Base-by-base conservation (phyloP, 108 stramenopile genomes). In the Cyclotella choctawhatcheeana region DNA sequence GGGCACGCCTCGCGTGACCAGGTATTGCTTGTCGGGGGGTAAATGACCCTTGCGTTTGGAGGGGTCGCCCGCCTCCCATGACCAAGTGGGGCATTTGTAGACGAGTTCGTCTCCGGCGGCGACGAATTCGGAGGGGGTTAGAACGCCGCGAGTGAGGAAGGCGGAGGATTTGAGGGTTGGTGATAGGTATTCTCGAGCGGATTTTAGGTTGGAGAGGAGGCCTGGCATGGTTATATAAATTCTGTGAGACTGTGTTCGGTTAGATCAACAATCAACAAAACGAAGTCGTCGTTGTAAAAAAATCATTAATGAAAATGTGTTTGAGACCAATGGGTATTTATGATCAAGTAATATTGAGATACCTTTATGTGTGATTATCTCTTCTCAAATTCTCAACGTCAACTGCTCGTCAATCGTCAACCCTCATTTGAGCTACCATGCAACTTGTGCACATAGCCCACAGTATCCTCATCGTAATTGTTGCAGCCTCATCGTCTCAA, bases 111-210 rank as follows among this genome's bases (percentile, higher is more conserved):
- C 98, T 6, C 98, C 96, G 18, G 97, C 97, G 16, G 50, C 51
- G 27, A 97, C 88, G 73, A 96, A 97, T 74, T 98, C 98, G 67
- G 96, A 92, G 25, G 98, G 98, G 20, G 98, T 98, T 53, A 98
- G 74, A 10, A 97, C 95, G 7, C 98, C 98, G 47, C 89, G 86
- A 58, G 91, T 87, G 22, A 94, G 64, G 78, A 98, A 97, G 59
- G 89, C 93, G 21, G 91, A 89, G 47, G 81, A 71, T 69, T 89
- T 90, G 48, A 94, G 82, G 17, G 88, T 92, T 8, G 98, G 98
- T 47, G 87, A 91, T 33, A 92, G 85, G 74, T 83, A 93, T 71
- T 97, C 98, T 7, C 96, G 88, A 51, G 88, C 90, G 5, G 82
- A 81, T 64, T 88, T 87, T 13, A 85, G 77, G 76, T 73, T 74